phyloP scores from a whole-genome alignment of 192 early-diverging fungal species.

The Backusella morwellensis region DNA sequence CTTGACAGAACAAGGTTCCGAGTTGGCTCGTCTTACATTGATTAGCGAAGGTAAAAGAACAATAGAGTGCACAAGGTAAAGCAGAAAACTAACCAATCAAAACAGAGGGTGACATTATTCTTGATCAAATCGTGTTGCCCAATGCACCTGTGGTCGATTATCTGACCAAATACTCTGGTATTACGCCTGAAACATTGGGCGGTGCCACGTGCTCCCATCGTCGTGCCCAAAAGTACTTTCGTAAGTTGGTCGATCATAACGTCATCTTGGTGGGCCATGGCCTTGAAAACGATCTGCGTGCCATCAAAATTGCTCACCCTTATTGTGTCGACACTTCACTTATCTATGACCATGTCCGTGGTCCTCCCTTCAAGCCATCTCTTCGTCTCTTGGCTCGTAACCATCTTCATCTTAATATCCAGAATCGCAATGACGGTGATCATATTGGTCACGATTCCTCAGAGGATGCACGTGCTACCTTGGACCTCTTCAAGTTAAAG shows the following conservation, averaged over 20 bases:
- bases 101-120: constrained; percentile 32
- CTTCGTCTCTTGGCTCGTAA: constrained; percentile 51
- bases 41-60: constrained; percentile 35
- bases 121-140: constrained; percentile 53
- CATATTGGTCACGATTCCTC: constrained; percentile 63
- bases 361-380: constrained; percentile 48
- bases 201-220: constrained; percentile 38
- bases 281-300: constrained; percentile 69
- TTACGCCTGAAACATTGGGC: constrained; percentile 44
- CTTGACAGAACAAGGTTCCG: constrained; percentile 29
- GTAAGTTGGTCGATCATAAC: constrained; percentile 40
- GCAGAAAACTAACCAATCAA: too few species aligned
- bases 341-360: constrained; percentile 52
- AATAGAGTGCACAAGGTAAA: neutral
- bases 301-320: constrained; percentile 56
- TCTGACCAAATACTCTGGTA: constrained; percentile 55
- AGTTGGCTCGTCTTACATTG: constrained; percentile 52
- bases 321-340: constrained; percentile 65
- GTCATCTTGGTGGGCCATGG: constrained; percentile 54
- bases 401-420: constrained; percentile 56
- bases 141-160: constrained; percentile 53
- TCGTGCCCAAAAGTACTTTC: constrained; percentile 47
- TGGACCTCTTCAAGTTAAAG: constrained; percentile 64
- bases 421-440: constrained; percentile 27
- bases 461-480: constrained; percentile 64